Evolutionary conservation across 2,329 filamentous ascomycete genomes (phyloP).

Genomic region (Gaeumannomyces tritici): DNA sequence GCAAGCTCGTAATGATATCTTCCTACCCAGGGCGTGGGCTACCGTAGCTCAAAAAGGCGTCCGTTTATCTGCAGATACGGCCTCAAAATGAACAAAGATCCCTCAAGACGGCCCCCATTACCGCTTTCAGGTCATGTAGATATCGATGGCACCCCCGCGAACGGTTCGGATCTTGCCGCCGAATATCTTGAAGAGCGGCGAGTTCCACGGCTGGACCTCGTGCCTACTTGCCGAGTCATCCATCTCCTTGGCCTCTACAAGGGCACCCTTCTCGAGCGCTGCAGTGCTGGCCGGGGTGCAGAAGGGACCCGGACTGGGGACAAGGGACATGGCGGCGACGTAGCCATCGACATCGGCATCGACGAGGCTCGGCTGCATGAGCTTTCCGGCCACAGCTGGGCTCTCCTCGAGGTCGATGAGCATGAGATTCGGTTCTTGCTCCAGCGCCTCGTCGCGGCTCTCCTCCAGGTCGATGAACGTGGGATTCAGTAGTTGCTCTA

Average conservation of each 20-base stretch:
- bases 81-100: not conserved
- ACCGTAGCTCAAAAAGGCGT: not conserved
- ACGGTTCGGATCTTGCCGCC: not conserved
- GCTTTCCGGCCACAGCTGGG: not conserved
- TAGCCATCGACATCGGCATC: not conserved
- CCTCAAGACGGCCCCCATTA: no score
- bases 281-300: not conserved
- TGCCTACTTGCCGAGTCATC: not conserved
- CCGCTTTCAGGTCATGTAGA: not conserved
- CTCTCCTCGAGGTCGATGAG: no score
- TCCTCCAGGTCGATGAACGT: no score
- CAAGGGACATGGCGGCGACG: not conserved
- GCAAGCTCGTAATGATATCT: not conserved
- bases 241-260: not conserved
- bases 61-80: not conserved
- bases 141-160: not conserved
- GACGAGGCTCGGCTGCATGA: not conserved
- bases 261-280: no score
- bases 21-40: no score
- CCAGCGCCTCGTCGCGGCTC: not conserved
- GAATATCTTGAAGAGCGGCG: not conserved
- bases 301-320: not conserved
- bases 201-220: not conserved
- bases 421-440: not conserved
- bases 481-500: not conserved